Percentiles rank a stretch among this genome's conserved stretches.
Evolutionary conservation across 164 flowering plant species (phyloP).

Genomic region (Protea cynaroides): DNA sequence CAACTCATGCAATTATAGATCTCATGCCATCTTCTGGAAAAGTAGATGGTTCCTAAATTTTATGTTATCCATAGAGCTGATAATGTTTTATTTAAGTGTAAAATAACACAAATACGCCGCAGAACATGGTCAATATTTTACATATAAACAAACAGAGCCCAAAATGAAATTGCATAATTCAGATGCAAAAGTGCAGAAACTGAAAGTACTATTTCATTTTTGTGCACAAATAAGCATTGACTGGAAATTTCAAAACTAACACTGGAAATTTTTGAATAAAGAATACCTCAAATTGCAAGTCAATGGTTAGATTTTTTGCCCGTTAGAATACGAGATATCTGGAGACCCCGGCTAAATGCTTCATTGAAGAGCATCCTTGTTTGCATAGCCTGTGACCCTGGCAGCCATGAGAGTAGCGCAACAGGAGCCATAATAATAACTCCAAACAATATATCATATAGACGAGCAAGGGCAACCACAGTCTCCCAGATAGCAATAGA

Average conservation of each 20-base stretch:
- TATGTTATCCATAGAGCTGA: too few relatives aligned
- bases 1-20: too few relatives aligned
- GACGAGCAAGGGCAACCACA: conserved; percentile 73
- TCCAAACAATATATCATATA: conserved; percentile 76
- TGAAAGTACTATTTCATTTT: background rate
- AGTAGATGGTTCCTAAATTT: too few relatives aligned
- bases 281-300: conserved; percentile 32
- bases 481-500: conserved; percentile 75
- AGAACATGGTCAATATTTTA: background rate
- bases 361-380: conserved; percentile 90
- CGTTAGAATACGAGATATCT: conserved; percentile 69
- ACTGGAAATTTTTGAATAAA: background rate
- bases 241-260: background rate
- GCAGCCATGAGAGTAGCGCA: conserved; percentile 92
- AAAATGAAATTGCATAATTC: background rate
- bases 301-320: conserved; percentile 49
- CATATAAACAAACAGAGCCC: too few relatives aligned
- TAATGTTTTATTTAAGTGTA: too few relatives aligned
- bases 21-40: too few relatives aligned
- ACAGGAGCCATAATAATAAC: conserved; percentile 78
- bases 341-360: conserved; percentile 93
- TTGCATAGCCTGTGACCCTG: conserved; percentile 91
- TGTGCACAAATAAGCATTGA: background rate
- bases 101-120: too few relatives aligned
- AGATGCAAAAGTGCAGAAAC: background rate